Conservation (phyloP, 345 rosid species). For the Rhodamnia argentea region DNA sequence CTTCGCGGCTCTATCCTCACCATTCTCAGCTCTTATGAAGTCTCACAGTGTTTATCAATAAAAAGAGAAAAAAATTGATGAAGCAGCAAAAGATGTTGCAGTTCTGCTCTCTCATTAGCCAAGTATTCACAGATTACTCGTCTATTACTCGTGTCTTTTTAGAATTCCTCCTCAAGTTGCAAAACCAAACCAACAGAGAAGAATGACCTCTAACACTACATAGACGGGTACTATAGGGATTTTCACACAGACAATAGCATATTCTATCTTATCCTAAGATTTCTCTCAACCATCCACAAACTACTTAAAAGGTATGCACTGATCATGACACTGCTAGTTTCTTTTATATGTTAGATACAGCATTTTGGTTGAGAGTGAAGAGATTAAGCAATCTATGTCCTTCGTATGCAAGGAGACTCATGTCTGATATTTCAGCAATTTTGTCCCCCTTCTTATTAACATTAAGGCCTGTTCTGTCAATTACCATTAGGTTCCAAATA, state of each 20-base stretch:
- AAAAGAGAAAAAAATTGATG: not conserved
- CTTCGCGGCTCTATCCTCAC: not conserved
- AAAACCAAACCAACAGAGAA: not conserved
- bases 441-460: not conserved
- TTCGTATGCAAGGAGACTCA: not conserved
- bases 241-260: not conserved
- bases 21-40: not conserved
- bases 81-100: not conserved
- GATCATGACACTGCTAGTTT: too few relatives aligned
- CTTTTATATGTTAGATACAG: not conserved
- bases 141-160: not conserved
- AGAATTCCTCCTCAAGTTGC: not conserved
- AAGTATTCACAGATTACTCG: not conserved
- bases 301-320: too few relatives aligned
- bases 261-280: not conserved
- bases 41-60: not conserved
- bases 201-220: not conserved
- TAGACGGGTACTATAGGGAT: not conserved
- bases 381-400: not conserved
- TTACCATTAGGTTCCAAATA: not conserved
- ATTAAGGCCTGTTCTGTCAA: not conserved
- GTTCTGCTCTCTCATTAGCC: not conserved
- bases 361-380: not conserved
- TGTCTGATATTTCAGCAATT: not conserved
- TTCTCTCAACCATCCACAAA: too few relatives aligned